Evolutionary conservation across 768 basidiomycete genomes (phyloP), one percentile per base, ranked within the genome.

Genomic region (Leccinum broughii): DNA sequence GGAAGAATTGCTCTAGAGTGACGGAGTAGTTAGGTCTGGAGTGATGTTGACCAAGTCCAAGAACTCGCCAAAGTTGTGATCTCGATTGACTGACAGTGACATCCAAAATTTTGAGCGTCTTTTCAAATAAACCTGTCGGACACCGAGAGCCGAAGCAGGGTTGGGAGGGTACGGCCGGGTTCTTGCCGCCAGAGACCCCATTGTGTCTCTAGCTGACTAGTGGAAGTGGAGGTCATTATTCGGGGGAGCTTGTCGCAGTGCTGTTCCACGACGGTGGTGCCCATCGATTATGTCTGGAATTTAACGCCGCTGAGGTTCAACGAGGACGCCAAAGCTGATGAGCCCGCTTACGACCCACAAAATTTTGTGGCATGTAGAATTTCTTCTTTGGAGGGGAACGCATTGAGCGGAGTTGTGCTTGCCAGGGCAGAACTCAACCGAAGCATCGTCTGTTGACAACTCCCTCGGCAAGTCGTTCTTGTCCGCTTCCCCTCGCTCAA

Each of bases 321-420:
- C 20, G 17, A 10, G 7, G 28, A 8, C 13, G 10, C 30, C 55
- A 57, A 17, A 55, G 41, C 26, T 35, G 17, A 28, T 24, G 59
- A 24, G 11, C 37, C 13, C 57, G 53, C 54, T 57, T 52, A 62
- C 41, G 37, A 49, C 0, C 28, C 1, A 30, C 34, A 2, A 22
- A 22, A 28, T 28, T 1, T 50, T 57, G 68, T 66, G 67, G 57
- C 59, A 62, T 53, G 62, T 52, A 51, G 55, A 44, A 49, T 55
- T 59, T 56, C 62, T 34, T 57, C 58, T 57, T 51, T n/a, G 44
- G 20, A 46, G 39, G 58, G 55, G 20, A 34, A 41, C 44, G 17
- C 56, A n/a, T 30, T 34, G 56, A 66, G 66, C 66, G 63, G 66
- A 67, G 66, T 67, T 67, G 66, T 41, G 34, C 60, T 44, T 62